Conservation (phyloP, 371 early-diverging fungal genomes). For the Mortierella sp. region DNA sequence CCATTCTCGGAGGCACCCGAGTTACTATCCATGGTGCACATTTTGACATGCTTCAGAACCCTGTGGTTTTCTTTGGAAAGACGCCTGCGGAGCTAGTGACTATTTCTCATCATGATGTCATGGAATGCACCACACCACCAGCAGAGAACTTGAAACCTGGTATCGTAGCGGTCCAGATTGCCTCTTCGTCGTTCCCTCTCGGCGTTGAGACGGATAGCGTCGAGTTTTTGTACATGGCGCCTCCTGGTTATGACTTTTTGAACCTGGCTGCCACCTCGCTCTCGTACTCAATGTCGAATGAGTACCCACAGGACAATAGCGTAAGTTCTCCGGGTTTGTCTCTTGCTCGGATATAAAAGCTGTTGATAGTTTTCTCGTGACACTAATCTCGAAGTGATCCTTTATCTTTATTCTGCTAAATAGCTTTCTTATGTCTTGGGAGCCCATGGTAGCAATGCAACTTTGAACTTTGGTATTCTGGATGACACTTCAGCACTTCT, state of each 20-base stretch:
- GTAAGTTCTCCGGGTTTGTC: constrained; percentile 13
- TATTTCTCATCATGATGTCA: constrained; percentile 50
- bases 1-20: constrained; percentile 44
- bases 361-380: background rate
- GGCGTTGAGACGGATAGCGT: constrained; percentile 26
- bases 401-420: background rate
- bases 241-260: constrained; percentile 44
- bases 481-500: constrained; percentile 22
- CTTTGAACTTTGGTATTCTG: constrained; percentile 15
- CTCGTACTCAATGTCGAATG: constrained; percentile 48
- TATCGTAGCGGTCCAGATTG: constrained; percentile 43
- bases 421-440: constrained; percentile 41
- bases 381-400: background rate
- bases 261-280: constrained; percentile 45
- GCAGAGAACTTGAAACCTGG: constrained; percentile 46
- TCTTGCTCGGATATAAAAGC: too few species aligned
- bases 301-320: constrained; percentile 43
- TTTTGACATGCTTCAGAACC: constrained; percentile 41
- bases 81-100: constrained; percentile 42
- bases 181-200: constrained; percentile 16
- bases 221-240: constrained; percentile 51
- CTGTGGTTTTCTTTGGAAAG: constrained; percentile 48
- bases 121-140: constrained; percentile 52
- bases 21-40: constrained; percentile 48
- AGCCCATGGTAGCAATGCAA: constrained; percentile 24